These are phyloP conservation scores for Dendrobium officinale DNA, from an alignment of 106 monocot genomes.

Conservation along the genomic window DNA sequence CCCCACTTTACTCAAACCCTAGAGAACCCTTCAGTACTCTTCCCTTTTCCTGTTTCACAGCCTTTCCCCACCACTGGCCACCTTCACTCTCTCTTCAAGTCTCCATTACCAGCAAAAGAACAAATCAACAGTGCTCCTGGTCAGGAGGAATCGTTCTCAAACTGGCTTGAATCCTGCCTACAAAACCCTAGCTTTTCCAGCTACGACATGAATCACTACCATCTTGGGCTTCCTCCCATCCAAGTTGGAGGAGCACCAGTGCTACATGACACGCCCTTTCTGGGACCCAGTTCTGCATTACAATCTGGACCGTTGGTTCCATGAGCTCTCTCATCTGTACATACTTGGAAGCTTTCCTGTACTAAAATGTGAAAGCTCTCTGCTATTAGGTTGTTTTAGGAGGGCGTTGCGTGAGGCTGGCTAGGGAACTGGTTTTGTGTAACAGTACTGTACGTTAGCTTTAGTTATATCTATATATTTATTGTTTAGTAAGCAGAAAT, in stretches of 20 bases:
- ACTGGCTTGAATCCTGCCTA: conserved; percentile 8
- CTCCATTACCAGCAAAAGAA: neutral
- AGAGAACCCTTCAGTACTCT: conserved; percentile 4
- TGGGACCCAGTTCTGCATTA: neutral
- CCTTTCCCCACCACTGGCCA: conserved; percentile 9
- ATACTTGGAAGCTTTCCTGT: neutral
- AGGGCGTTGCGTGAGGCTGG: neutral
- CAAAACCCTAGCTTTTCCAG: conserved; percentile 2
- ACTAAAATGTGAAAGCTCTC: neutral
- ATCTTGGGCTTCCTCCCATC: neutral
- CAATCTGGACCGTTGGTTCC: conserved; percentile 6
- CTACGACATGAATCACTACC: neutral
- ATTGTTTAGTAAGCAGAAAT: neutral
- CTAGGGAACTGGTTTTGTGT: neutral
- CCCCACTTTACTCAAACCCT: neutral
- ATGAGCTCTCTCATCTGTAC: neutral
- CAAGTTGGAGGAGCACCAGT: neutral
- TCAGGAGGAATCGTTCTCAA: conserved; percentile 15
- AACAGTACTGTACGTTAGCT: neutral
- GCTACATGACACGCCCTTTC: neutral
- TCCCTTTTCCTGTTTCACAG: neutral
- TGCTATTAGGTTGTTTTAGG: conserved; percentile 5
- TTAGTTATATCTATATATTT: neutral
- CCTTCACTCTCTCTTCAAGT: neutral
- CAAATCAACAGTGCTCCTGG: neutral